phyloP scores from a whole-genome alignment of 1,284 basidiomycete species.

The Ustilago crameri region DNA sequence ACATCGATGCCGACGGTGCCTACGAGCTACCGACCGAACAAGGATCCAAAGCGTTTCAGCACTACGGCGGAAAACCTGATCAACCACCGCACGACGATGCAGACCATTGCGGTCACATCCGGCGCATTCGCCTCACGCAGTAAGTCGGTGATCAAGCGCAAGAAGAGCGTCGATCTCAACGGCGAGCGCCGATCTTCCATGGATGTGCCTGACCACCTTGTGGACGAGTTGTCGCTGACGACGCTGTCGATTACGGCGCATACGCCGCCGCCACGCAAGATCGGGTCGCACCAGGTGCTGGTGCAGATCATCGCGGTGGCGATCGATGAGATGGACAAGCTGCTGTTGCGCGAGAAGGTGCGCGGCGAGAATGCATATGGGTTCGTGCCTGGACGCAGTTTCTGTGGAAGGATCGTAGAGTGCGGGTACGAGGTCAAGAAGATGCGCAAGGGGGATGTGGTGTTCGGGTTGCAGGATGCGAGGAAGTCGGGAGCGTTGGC shows the following conservation, averaged over 20 bases:
- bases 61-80: conserved; percentile 57
- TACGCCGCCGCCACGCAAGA: conserved; percentile 67
- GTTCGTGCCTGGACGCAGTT: conserved; percentile 69
- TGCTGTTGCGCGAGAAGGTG: conserved; percentile 65
- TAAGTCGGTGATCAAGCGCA: conserved; percentile 40
- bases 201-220: conserved; percentile 56
- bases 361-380: conserved; percentile 65
- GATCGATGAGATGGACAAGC: conserved; percentile 67
- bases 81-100: conserved; percentile 63
- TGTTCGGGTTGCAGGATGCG: conserved; percentile 69
- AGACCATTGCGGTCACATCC: conserved; percentile 60
- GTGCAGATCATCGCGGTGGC: conserved; percentile 69
- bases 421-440: conserved; percentile 68
- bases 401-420: conserved; percentile 69
- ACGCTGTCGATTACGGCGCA: conserved; percentile 61
- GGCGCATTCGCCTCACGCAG: conserved; percentile 40
- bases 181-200: conserved; percentile 29
- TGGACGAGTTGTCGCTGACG: conserved; percentile 54
- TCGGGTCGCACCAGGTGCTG: conserved; percentile 67
- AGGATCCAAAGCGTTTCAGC: conserved; percentile 52
- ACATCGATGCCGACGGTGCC: conserved; percentile 51
- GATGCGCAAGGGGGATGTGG: conserved; percentile 69
- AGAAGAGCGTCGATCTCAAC: conserved; percentile 29
- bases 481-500: conserved; percentile 69
- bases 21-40: conserved; percentile 53